Conservation (phyloP, 345 rosid species). For the Citrus sp. region DNA sequence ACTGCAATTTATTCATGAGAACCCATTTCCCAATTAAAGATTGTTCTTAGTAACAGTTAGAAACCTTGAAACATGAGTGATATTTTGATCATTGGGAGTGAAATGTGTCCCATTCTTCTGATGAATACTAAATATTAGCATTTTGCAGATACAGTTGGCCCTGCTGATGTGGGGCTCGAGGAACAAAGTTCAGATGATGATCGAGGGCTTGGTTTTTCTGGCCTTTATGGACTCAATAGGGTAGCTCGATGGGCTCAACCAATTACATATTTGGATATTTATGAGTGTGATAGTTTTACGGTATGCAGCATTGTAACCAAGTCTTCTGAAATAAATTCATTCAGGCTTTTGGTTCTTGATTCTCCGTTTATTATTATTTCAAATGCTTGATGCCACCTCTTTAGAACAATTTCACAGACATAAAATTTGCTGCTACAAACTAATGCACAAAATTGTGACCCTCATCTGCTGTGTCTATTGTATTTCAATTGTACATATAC, state of each 20-base stretch:
- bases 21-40: background rate
- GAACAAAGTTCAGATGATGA: conserved; percentile 75
- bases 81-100: background rate
- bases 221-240: conserved; percentile 42
- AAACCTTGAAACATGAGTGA: background rate
- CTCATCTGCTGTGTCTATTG: background rate
- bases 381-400: background rate
- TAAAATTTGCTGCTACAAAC: background rate
- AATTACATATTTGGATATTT: conserved; percentile 71
- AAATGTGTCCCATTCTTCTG: background rate
- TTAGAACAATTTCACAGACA: background rate
- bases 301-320: conserved; percentile 28
- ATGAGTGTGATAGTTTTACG: conserved; percentile 68
- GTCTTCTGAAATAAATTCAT: background rate
- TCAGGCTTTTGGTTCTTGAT: background rate
- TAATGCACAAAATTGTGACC: background rate
- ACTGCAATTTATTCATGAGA: background rate
- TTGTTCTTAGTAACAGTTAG: background rate
- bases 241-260: conserved; percentile 88
- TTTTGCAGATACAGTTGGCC: conserved; percentile 63
- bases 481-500: background rate
- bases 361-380: background rate
- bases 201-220: conserved; percentile 75
- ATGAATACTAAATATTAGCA: background rate
- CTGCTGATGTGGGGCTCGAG: conserved; percentile 79